Conservation (phyloP, 2,329 filamentous ascomycete species). For the Trichoderma koningii region DNA sequence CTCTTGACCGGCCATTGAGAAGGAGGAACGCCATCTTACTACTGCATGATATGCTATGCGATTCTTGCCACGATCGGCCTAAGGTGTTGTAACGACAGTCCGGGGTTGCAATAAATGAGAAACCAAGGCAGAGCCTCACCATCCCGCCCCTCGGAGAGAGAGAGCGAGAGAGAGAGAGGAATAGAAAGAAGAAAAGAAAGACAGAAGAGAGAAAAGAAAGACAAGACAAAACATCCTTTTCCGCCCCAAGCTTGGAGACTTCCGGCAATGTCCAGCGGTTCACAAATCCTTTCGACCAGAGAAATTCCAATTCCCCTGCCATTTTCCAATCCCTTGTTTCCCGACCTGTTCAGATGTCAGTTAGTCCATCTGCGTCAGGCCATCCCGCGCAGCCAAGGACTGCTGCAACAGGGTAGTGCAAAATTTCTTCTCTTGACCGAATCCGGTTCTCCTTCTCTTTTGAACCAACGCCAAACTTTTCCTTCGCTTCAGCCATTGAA, state of each 20-base stretch:
- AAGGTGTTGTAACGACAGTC: constrained; percentile 23
- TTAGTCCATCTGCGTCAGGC: constrained; percentile 17
- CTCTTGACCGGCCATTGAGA: neutral
- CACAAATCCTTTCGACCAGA: constrained; percentile 9
- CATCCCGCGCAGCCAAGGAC: constrained; percentile 19
- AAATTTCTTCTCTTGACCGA: neutral
- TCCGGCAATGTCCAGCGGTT: constrained; percentile 5
- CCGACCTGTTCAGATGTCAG: constrained; percentile 15
- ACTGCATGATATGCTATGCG: neutral
- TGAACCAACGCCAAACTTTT: constrained; percentile 21
- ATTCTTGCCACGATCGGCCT: neutral
- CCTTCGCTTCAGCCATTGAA: constrained; percentile 7
- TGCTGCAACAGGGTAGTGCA: constrained; percentile 23
- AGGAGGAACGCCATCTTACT: neutral
- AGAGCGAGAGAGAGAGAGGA: neutral
- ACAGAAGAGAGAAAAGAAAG: constrained; percentile 14
- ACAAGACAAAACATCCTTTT: constrained; percentile 9
- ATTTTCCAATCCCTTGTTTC: constrained; percentile 24
- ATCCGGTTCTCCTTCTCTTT: constrained; percentile 23
- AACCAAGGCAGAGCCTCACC: neutral
- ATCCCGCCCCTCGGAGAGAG: neutral
- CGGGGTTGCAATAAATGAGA: neutral
- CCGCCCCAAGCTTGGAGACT: constrained; percentile 1
- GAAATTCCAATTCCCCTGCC: constrained; percentile 21
- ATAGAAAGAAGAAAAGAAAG: neutral